Base-by-base conservation (phyloP, 257 asterid genomes). In the Forsythia suspensa region DNA sequence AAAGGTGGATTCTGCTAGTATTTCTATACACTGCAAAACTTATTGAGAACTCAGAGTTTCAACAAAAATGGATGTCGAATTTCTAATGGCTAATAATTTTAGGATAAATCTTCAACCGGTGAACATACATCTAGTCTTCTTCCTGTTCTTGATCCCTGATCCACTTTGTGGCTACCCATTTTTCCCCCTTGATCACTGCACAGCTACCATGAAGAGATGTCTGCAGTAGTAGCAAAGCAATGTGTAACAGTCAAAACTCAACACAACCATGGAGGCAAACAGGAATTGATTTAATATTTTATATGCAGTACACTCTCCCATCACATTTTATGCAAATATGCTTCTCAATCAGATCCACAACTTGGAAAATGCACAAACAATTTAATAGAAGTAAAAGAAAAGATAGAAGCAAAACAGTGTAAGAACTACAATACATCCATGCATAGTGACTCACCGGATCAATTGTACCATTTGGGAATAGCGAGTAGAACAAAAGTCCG, bases 161-260 rank as follows among this genome's bases (percentile, higher is more conserved):
- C 99, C 99, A 96, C 84, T 96, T 96, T 12, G 97, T 96, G 43
- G 98, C 99, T 29, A 96, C 99, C 99, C 99, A 96, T 85, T 94
- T 96, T 86, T 91, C 89, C 68, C 99, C 98, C 86, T 75, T 84
- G 85, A 86, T 84, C 57, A 94, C 99, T 6, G 98, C 91, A 79
- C 99, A 96, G 86, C 99, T 96, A 83, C 99, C 99, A 77, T 94
- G 98, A 55, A 91, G 92, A 67, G 99, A 94, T 42, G 86, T 78
- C 98, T 95, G 92, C 83, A 80, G 6, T 75, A 18, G 65, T 29
- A 46, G 57, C 73, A 65, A 51, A 52, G 16, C 73, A 61, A 76
- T 10, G 69, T 13, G 48, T 73, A 18, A 65, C 55, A 42, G 36
- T 20, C 59, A 8, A 38, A 40, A 71, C 55, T 18, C 18, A 40